Evolutionary conservation across 1,139 yeast species (phyloP).

Genomic region (Kodamaea plutei): DNA sequence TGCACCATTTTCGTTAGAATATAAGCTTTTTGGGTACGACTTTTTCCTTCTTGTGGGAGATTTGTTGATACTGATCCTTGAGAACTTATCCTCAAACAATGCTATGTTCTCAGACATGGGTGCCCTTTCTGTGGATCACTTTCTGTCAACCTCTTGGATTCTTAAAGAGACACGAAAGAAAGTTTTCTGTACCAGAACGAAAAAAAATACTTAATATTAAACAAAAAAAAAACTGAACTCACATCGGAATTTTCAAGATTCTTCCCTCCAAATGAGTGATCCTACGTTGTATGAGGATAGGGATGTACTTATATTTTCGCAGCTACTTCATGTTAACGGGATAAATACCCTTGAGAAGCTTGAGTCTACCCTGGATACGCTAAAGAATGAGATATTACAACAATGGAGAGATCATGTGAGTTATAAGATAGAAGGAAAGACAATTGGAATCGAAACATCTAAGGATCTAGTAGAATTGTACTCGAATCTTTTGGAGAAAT

Average conservation of each 20-base stretch:
- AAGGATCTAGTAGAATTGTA: conserved; percentile 14
- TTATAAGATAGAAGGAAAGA: conserved; percentile 12
- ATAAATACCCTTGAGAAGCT: conserved; percentile 15
- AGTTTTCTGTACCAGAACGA: no score
- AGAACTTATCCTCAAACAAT: conserved; percentile 25
- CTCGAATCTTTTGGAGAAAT: conserved; percentile 13
- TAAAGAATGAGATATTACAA: conserved; percentile 12
- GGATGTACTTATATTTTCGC: conserved; percentile 22
- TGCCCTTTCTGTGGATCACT: no score
- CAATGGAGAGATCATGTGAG: conserved; percentile 20
- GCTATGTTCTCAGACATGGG: conserved; percentile 9
- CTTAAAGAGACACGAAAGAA: background rate
- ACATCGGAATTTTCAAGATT: no score
- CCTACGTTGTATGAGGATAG: conserved; percentile 14
- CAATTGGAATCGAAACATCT: background rate
- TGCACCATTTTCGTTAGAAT: conserved; percentile 18
- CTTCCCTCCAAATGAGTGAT: conserved; percentile 7
- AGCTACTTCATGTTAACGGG: conserved; percentile 20
- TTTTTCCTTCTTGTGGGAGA: conserved; percentile 21
- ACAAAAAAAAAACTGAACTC: background rate
- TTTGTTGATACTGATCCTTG: conserved; percentile 21
- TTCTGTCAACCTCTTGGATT: no score
- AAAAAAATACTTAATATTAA: no score
- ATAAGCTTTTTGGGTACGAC: conserved; percentile 21
- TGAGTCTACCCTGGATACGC: conserved; percentile 7